Base-by-base conservation (phyloP, 257 asterid species). In the Plectranthus barbatus region DNA sequence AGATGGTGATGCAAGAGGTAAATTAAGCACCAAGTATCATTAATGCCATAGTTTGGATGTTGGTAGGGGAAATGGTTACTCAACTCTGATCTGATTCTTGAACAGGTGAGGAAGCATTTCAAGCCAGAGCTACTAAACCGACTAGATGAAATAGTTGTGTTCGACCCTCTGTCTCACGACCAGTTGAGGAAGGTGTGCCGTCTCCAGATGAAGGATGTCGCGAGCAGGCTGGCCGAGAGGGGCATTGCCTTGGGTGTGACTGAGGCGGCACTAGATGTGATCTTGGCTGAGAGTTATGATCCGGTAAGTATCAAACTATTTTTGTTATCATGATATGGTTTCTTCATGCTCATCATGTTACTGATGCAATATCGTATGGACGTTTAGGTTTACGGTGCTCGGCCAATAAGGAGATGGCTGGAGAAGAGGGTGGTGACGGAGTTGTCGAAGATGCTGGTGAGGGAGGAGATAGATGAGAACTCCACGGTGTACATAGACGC, bases 1-100 rank as follows among this genome's bases (percentile, higher is more conserved):
- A 93, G 24, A 53, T 93, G 96, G 99, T 90, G 73, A 70, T 86
- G 92, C 90, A 81, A 66, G 91, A 85, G 84, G 96, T 86, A 67
- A 34, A 21, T 17, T 5, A 15, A 44, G 5, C 9, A 44, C 3
- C 18, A 12, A 42, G 4, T 19, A 42, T 13, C 18, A 13, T 5
- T 41, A 12, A 13, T 12, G 4, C 4, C 11, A 12, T 39, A 46
- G 36, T 17, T 10, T 11, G 4, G 11, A 18, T n/a, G n/a, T n/a
- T n/a, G n/a, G n/a, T n/a, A n/a, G n/a, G n/a, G 1, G 14, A 59
- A 8, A 20, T 12, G 9, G 11, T 51, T 0, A 36, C 24, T 26
- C 2, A 41, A 9, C 9, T 3, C 13, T 41, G 20, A 5, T 24
- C 12, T 37, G 17, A 4, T 19, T 20, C 2, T 29, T 47, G 24